These are phyloP conservation scores for Termitomyces sp. DNA, from an alignment of 768 basidiomycete species.

Conservation along the genomic window DNA sequence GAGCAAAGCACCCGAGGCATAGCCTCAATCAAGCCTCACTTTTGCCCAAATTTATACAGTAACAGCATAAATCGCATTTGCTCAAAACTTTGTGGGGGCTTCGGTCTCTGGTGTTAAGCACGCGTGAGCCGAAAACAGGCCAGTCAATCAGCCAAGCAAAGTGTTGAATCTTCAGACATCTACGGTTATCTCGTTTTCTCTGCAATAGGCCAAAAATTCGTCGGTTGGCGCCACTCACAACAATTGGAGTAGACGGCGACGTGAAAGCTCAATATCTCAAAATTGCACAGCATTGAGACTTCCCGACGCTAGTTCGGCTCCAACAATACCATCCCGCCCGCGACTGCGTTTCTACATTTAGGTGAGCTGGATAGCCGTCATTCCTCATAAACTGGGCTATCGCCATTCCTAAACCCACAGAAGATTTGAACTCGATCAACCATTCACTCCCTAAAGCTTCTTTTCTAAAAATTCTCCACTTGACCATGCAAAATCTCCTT, in stretches of 20 bases:
- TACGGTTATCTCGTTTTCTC: neutral
- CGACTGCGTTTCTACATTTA: neutral
- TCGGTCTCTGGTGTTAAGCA: too few species aligned
- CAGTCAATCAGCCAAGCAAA: too few species aligned
- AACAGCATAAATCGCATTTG: too few species aligned
- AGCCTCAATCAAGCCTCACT: too few species aligned
- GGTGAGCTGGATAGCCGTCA: neutral
- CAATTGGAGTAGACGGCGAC: neutral
- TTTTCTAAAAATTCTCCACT: neutral
- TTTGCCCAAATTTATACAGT: too few species aligned
- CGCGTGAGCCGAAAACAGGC: too few species aligned
- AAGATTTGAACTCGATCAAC: neutral
- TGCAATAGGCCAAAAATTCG: too few species aligned
- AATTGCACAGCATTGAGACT: neutral
- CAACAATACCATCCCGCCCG: neutral
- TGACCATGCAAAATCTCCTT: slow-evolving; percentile 1
- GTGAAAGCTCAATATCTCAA: neutral
- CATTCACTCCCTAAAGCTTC: neutral
- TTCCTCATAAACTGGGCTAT: neutral
- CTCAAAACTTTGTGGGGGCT: too few species aligned
- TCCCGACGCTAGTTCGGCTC: slow-evolving; percentile 1
- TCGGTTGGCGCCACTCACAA: neutral
- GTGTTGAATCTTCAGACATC: too few species aligned
- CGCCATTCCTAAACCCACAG: neutral
- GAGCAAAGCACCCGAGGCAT: too few species aligned